Evolutionary conservation across 108 stramenopile genomes (phyloP), one percentile per base, ranked within the genome.

Genomic region (Pseudonitzschia multistriata): DNA sequence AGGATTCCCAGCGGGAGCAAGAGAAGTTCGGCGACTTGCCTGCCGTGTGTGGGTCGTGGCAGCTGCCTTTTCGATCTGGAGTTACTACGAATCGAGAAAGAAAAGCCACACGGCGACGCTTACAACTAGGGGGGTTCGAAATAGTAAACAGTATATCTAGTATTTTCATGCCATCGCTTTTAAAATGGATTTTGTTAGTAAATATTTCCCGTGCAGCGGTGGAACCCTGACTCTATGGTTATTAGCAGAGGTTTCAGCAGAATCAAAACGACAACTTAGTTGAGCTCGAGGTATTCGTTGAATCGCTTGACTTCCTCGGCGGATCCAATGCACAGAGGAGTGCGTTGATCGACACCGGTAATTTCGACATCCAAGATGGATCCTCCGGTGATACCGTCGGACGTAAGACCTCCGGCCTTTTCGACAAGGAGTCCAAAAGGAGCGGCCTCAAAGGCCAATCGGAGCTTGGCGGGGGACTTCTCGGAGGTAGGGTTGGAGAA

Each of bases 381-480:
- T 13, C 61, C 80, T 62, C 85, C 83, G 39, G 75, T 74, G 25
- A 76, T 81, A 70, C 84, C 85, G 53, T 86, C 82, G 14, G 83
- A 84, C 40, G 91, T 87, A 49, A 71, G 54, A 27, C 95, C 95
- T 4, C 92, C 95, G 1, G 90, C 89, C 73, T 88, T 85, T 57
- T 93, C 92, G 33, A 96, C 84, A 48, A 96, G 59, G 68, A 96
- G 77, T 28, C 86, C 91, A 45, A 94, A 84, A 8, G 91, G 88
- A 66, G 85, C 88, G 5, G 88, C 93, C 70, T 94, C 93, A 68
- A 92, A 94, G 30, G 92, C 79, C 52, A 94, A 72, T 62, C 93
- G 77, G 62, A 94, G 79, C 67, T 94, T 94, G 15, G 89, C 91
- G 42, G 74, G 84, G 40, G 88, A 82, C 74, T 82, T 85, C 28